Evolutionary conservation across 2,329 filamentous ascomycete genomes (phyloP).

Genomic region (Aspergillus hortae): DNA sequence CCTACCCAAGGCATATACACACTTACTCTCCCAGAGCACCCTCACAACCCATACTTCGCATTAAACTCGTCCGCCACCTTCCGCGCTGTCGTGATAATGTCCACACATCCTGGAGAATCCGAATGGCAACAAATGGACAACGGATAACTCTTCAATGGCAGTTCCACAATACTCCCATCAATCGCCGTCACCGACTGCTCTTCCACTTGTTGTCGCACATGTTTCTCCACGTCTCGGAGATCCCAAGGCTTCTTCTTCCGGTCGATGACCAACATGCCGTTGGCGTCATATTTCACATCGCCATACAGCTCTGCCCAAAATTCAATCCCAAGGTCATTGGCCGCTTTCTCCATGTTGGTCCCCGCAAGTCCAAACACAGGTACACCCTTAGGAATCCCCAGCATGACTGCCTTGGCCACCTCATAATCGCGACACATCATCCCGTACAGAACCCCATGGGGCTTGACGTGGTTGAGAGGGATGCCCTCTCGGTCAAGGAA

Average conservation of each 20-base stretch:
- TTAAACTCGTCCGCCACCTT: slow-evolving; percentile 43
- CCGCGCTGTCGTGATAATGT: slow-evolving; percentile 41
- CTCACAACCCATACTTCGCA: slow-evolving; percentile 20
- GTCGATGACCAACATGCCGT: slow-evolving; percentile 53
- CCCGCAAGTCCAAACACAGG: slow-evolving; percentile 55
- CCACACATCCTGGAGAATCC: slow-evolving; percentile 45
- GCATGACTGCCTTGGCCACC: slow-evolving; percentile 51
- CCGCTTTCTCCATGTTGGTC: slow-evolving; percentile 53
- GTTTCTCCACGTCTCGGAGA: slow-evolving; percentile 37
- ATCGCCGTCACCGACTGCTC: slow-evolving; percentile 40
- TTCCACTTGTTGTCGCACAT: slow-evolving; percentile 42
- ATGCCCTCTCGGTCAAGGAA: slow-evolving; percentile 57
- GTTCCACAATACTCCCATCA: slow-evolving; percentile 37
- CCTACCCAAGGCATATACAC: no score
- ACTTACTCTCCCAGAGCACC: not conserved
- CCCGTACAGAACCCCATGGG: slow-evolving; percentile 59
- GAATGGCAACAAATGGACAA: slow-evolving; percentile 48
- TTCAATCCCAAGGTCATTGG: slow-evolving; percentile 50
- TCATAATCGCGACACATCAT: slow-evolving; percentile 54
- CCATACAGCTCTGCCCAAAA: slow-evolving; percentile 56
- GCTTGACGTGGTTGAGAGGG: slow-evolving; percentile 59
- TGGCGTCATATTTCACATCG: slow-evolving; percentile 54
- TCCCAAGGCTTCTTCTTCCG: slow-evolving; percentile 55
- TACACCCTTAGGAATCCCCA: slow-evolving; percentile 49
- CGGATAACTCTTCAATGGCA: slow-evolving; percentile 41